These are phyloP conservation scores for Psilocybe tampanensis DNA, from an alignment of 768 basidiomycete species.

Conservation along the genomic window DNA sequence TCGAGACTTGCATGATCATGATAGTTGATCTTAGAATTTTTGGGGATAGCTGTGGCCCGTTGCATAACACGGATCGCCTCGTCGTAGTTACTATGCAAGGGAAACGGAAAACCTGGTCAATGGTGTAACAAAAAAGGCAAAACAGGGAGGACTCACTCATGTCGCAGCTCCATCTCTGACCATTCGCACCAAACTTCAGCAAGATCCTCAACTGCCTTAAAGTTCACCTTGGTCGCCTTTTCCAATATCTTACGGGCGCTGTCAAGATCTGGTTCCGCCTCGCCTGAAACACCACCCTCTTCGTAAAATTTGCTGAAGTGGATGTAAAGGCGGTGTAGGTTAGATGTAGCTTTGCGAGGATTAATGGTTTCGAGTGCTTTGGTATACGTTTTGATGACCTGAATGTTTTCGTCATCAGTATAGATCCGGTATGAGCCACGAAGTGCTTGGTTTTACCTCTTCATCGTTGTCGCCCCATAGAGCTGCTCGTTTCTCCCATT, in stretches of 20 bases:
- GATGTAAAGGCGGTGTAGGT: conserved; percentile 87
- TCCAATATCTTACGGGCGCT: conserved; percentile 92
- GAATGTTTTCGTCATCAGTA: background rate
- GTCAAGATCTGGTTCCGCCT: conserved; percentile 80
- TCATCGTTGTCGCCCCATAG: conserved; percentile 93
- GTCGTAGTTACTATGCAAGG: conserved; percentile 81
- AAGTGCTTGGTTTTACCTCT: conserved; percentile 54
- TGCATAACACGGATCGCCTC: conserved; percentile 97
- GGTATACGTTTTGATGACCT: conserved; percentile 95
- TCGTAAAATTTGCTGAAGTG: conserved; percentile 99
- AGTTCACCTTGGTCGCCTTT: conserved; percentile 89
- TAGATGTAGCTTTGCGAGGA: conserved; percentile 88
- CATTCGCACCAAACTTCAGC: conserved; percentile 99
- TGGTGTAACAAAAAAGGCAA: too few relatives aligned
- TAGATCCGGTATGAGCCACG: conserved; percentile 1
- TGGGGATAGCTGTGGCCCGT: conserved; percentile 89
- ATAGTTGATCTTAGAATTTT: conserved; percentile 88
- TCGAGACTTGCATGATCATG: conserved; percentile 81
- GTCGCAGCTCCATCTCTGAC: conserved; percentile 96
- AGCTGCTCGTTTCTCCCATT: conserved; percentile 98
- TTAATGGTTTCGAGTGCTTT: conserved; percentile 86
- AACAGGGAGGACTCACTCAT: conserved; percentile 66
- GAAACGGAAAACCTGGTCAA: too few relatives aligned
- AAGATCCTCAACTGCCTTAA: conserved; percentile 94
- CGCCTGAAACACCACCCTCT: conserved; percentile 81